A percentile compares a stretch with the other conserved stretches of the same genome.
Evolutionary conservation across 177 flowering plant species (phyloP).

Genomic region (Vitis hybrid): DNA sequence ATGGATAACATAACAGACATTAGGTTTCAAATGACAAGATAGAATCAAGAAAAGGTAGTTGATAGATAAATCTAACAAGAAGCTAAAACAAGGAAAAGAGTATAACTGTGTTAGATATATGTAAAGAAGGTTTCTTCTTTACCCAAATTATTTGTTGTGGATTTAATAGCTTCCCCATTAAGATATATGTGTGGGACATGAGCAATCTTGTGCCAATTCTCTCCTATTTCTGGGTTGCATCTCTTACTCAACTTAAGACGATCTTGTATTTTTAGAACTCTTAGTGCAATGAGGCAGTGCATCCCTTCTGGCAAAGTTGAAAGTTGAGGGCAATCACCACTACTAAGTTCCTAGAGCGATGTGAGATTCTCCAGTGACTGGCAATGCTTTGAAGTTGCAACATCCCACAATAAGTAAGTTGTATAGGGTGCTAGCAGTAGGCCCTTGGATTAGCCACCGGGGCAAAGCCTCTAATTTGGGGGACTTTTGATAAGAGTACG

Average conservation of each 20-base stretch:
- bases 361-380: slow-evolving; percentile 6
- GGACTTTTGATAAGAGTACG: too few relatives aligned
- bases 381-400: slow-evolving; percentile 2
- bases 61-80: too few relatives aligned
- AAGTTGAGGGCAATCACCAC: slow-evolving; percentile 11
- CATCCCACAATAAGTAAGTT: background rate
- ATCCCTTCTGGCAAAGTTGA: slow-evolving; percentile 7
- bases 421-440: slow-evolving; percentile 4
- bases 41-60: too few relatives aligned
- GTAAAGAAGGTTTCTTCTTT: too few relatives aligned
- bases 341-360: slow-evolving; percentile 9
- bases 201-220: slow-evolving; percentile 15
- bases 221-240: slow-evolving; percentile 3
- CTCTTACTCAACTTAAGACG: slow-evolving; percentile 1
- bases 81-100: too few relatives aligned
- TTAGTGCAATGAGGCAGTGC: background rate
- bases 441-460: background rate
- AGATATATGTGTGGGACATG: slow-evolving; percentile 2
- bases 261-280: background rate
- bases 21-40: too few relatives aligned
- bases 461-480: slow-evolving; percentile 9
- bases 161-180: background rate
- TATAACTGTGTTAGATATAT: too few relatives aligned
- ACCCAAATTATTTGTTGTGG: too few relatives aligned
- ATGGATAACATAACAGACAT: too few relatives aligned